Evolutionary conservation across 306 rosid genomes (phyloP), one percentile per base, ranked within the genome.

Genomic region (Pterocarpus santalinus): DNA sequence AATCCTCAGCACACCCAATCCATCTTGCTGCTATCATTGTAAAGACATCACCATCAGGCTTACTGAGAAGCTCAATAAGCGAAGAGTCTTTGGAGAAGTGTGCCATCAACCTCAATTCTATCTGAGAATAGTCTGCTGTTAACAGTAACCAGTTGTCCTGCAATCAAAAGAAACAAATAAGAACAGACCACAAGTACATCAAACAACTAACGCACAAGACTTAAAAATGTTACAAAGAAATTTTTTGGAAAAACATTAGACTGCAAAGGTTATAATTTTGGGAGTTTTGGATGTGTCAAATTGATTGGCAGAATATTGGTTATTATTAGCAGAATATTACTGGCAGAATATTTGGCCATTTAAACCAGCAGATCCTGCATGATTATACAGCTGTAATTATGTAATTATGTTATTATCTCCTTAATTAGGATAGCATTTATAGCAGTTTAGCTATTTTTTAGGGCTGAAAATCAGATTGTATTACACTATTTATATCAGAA

Each of bases 51-150:
- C 95, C 95, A 76, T 82, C 86, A 46, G 89, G 93, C 81, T 83
- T 93, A 67, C 92, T 87, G 44, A 95, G 90, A 81, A 91, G 93
- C 73, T 91, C 94, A 80, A 90, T 75, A 53, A 95, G 88, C 5
- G 90, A 87, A 52, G 93, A 76, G 85, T 95, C 99, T 74, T 87
- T 88, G 17, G 99, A 95, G 81, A 95, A 93, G 85, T 95, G 99
- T 61, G 99, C 97, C 99, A 95, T 93, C 88, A 95, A 75, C 87
- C 99, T 88, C 88, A 95, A 80, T 83, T 95, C 99, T 75, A 95
- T 93, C 85, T 93, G 99, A 87, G 98, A 95, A 90, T 95, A 95
- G 86, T 95, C 99, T 38, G 99, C 99, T 55, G 96, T 86, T 82
- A 95, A 82, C 68, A 95, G 90, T 69, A 93, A 88, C 99, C 99